A percentile compares a stretch with the other conserved stretches of the same genome.
phyloP scores from a whole-genome alignment of 2,329 filamentous ascomycete species.

The Penicillium sp. region DNA sequence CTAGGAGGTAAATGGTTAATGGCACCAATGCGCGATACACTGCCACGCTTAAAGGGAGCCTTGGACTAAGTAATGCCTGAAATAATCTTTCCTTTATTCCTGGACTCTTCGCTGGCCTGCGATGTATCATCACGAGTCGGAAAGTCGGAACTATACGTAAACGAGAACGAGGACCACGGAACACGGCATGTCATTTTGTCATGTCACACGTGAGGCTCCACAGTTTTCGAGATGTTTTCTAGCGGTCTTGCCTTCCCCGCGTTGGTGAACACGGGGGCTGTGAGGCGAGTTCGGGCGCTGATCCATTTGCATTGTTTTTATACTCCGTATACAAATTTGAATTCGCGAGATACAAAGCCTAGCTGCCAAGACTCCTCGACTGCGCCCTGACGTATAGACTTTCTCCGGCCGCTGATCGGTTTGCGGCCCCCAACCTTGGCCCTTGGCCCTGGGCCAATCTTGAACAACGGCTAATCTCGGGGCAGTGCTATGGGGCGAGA shows the following conservation, averaged over 20 bases:
- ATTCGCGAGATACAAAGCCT: neutral
- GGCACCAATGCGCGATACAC: constrained; percentile 6
- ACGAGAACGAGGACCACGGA: neutral
- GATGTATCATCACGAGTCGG: neutral
- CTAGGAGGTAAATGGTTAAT: neutral
- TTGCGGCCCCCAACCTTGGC: constrained; percentile 1
- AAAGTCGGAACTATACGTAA: neutral
- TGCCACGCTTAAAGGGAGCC: neutral
- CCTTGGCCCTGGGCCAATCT: neutral
- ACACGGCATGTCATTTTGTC: constrained; percentile 4
- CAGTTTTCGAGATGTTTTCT: constrained; percentile 14
- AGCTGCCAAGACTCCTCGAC: neutral
- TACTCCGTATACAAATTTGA: neutral
- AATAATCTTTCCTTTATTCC: constrained; percentile 9
- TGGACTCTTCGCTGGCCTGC: constrained; percentile 7
- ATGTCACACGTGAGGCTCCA: constrained; percentile 13
- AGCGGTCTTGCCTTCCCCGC: neutral
- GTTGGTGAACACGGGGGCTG: neutral
- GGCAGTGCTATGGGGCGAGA: neutral
- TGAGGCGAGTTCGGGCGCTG: neutral
- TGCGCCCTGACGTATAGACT: neutral
- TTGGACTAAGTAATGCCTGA: neutral
- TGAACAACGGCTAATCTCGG: neutral
- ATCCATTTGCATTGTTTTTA: neutral
- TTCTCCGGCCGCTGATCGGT: neutral